A percentile compares a stretch with the other conserved stretches of the same genome.
These are phyloP conservation scores for Leishmania guyanensis DNA, from an alignment of 208 protist genomes.

Conservation along the genomic window DNA sequence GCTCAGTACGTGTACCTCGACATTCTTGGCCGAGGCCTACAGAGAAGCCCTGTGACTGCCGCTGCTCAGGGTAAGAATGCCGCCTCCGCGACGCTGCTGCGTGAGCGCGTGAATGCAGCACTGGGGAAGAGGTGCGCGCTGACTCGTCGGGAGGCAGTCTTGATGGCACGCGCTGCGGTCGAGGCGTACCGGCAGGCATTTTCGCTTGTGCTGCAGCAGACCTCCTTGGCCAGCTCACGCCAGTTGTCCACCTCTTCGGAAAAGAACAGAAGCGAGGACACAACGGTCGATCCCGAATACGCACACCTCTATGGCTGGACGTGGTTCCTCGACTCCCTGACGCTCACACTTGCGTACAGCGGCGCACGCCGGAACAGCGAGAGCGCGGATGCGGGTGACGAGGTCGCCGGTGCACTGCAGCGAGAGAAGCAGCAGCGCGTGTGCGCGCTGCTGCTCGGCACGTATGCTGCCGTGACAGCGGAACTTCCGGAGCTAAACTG, in stretches of 20 bases:
- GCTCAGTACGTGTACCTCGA: slow-evolving; percentile 17
- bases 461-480: not conserved
- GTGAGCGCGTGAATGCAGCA: not conserved
- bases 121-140: not conserved
- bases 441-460: slow-evolving; percentile 7
- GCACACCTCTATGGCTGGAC: slow-evolving; percentile 9
- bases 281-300: too few relatives aligned
- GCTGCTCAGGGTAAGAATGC: not conserved
- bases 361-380: not conserved
- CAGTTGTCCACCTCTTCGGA: not conserved
- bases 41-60: not conserved
- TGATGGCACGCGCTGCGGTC: slow-evolving; percentile 8
- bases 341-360: slow-evolving; percentile 4
- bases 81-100: not conserved
- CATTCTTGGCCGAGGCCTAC: not conserved
- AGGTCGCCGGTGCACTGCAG: not conserved
- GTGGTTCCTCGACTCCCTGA: slow-evolving; percentile 23
- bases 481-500: slow-evolving; percentile 7
- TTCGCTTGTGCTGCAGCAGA: not conserved
- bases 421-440: slow-evolving; percentile 2
- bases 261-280: not conserved
- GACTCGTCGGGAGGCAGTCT: slow-evolving; percentile 6
- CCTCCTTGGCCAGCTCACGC: not conserved
- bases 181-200: slow-evolving; percentile 13
- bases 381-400: too few relatives aligned